Evolutionary conservation across 2,329 filamentous ascomycete genomes (phyloP).

Genomic region (Claviceps sorghi): DNA sequence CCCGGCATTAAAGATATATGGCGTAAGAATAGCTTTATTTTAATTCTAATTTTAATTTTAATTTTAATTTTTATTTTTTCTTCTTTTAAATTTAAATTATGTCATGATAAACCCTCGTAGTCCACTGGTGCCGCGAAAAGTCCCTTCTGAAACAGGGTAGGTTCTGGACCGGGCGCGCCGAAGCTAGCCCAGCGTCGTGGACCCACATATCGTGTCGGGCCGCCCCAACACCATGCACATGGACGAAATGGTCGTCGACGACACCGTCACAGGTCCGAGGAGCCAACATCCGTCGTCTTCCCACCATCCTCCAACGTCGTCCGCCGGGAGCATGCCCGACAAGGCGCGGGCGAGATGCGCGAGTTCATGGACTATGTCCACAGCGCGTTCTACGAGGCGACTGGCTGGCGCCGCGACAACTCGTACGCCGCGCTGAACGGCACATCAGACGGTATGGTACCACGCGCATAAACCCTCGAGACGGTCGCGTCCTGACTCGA

Average conservation of each 20-base stretch:
- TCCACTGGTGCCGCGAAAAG: no score
- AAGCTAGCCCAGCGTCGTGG: no score
- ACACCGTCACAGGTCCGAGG: not conserved
- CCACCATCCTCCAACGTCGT: not conserved
- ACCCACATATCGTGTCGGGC: not conserved
- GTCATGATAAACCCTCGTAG: no score
- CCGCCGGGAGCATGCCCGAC: conserved; percentile 15
- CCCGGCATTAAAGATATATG: no score
- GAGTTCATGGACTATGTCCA: conserved; percentile 97
- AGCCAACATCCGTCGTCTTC: not conserved
- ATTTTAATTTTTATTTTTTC: no score
- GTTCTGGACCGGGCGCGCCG: no score
- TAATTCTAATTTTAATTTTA: no score
- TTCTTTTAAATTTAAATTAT: no score
- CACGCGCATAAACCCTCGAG: no score
- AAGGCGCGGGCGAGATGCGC: conserved; percentile 47
- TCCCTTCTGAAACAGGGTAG: no score
- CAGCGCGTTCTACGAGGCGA: conserved; percentile 72
- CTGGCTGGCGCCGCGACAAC: conserved; percentile 82
- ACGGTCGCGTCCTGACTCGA: not conserved
- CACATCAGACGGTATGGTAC: conserved; percentile 53
- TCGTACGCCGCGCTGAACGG: conserved; percentile 78
- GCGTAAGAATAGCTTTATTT: no score
- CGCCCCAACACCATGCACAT: not conserved
- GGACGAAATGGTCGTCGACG: not conserved